Evolutionary conservation across 2,329 filamentous ascomycete species (phyloP), one percentile per base, ranked within the genome.

Genomic region (Curvularia sp.): DNA sequence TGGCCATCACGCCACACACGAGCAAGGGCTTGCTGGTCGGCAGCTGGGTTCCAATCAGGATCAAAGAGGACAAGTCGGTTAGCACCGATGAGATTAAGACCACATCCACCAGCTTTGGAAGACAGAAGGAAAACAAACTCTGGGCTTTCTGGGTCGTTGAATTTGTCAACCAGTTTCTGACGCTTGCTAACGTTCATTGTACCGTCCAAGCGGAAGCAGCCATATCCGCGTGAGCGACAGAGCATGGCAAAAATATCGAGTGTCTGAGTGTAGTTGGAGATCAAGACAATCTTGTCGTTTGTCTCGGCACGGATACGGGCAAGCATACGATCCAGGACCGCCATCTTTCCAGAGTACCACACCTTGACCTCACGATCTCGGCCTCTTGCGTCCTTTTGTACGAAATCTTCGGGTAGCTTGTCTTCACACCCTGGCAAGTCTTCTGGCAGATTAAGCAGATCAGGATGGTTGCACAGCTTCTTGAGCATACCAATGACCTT

Each of bases 1-100:
- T 99, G 95, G 0, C 95, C 95, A 70, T 99, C 95, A 83, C 95
- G 91, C 95, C 95, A 99, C 20, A 99, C 95, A 82, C 95, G 91
- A 35, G 95, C 95, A 30, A 99, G 85, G 4, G 95, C 95, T 80
- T 99, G 95, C 77, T 99, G 95, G 73, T 99, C 95, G 0, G 95
- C 93, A 3, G 95, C 95, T 0, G 95, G 95, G 71, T 99, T 99
- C 95, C 95, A 99, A 77, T 83, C 81, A 0, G 95, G 95, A 67
- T 99, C 95, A 75, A 99, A 99, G 41, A 99, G 86, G 1, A 99
- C 91, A 2, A 99, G 87, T 12, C 95, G 89, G 76, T 98, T 98
- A 59, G 92, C 93, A 49, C 94, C 95, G 65, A 97, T 96, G 54
- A 98, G 84, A 74, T 97, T 98, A 73, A 99, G 88, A 79, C 95